Base-by-base conservation (phyloP, 2,329 filamentous ascomycete genomes). In the Talaromyces sp. region DNA sequence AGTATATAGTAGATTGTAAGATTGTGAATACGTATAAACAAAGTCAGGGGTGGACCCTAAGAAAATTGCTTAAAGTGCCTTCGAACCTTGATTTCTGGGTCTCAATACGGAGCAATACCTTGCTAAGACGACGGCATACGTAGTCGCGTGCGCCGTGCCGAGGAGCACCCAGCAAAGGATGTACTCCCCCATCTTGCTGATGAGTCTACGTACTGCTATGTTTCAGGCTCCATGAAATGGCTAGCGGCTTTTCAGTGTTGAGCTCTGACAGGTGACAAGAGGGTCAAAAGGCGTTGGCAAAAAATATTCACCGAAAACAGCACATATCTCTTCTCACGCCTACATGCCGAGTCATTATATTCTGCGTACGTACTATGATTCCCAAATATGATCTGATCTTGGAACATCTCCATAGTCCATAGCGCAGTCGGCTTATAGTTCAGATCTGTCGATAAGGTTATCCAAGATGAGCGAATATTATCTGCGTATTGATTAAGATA, bases 361-460 rank as follows among this genome's bases (percentile, higher is more conserved):
- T n/a, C n/a, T n/a, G n/a, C 21, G 12, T 44, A 23, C 21, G 11
- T 46, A 23, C 42, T 40, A 28, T 6, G 28, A 3, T 18, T 42
- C 44, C 14, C n/a, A n/a, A 28, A 46, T 25, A 9, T 46, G 12
- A 25, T 28, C 5, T 9, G 14, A 31, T 50, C 23, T 31, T 31
- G 46, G 31, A 50, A 50, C 46, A 50, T 50, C 46, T 31, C 46
- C 46, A n/a, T n/a, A n/a, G 31, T 37, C 28, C 28, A 6, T 28
- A 37, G 28, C 21, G 35, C 31, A 54, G n/a, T 54, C 44, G 5
- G n/a, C n/a, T 54, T 54, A 54, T 35, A 54, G 50, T 35, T 54
- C 50, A 35, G 50, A 54, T 54, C 37, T 6, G 50, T 35, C 50
- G 50, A 54, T 54, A 35, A 54, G 50, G 50, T 37, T 54, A 31